Evolutionary conservation across 768 basidiomycete species (phyloP).

Genomic region (Astraeus odoratus): DNA sequence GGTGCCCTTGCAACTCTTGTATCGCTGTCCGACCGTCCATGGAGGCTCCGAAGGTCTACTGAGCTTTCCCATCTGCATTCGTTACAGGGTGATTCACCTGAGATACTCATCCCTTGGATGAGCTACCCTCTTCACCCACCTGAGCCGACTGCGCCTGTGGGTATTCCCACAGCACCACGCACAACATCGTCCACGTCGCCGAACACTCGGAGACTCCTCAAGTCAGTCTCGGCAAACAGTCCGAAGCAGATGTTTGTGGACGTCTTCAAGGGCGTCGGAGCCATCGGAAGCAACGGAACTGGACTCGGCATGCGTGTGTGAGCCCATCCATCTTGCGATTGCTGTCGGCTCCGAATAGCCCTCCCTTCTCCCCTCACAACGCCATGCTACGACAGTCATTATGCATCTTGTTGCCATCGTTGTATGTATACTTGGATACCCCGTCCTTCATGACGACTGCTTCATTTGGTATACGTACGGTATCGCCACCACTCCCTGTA

Average conservation of each 20-base stretch:
- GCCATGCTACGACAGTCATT: too few relatives aligned
- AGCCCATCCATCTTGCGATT: neutral
- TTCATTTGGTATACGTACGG: too few relatives aligned
- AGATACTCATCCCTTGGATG: neutral
- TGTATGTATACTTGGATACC: too few relatives aligned
- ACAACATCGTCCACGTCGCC: slow-evolving; percentile 2
- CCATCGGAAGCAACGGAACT: slow-evolving; percentile 18
- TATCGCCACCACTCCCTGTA: too few relatives aligned
- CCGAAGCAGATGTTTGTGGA: slow-evolving; percentile 27
- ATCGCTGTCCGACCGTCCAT: slow-evolving; percentile 18
- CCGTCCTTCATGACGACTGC: too few relatives aligned
- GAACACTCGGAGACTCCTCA: slow-evolving; percentile 8
- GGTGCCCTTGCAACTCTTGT: slow-evolving; percentile 15
- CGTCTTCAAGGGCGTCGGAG: slow-evolving; percentile 38
- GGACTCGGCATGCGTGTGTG: slow-evolving; percentile 2
- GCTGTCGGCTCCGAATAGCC: neutral
- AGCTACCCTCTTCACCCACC: neutral
- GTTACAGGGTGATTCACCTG: neutral
- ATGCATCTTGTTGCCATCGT: too few relatives aligned
- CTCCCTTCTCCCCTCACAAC: too few relatives aligned
- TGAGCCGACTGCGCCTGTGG: neutral
- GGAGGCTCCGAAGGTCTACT: slow-evolving; percentile 5
- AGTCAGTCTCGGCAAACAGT: slow-evolving; percentile 8
- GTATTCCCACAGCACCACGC: neutral
- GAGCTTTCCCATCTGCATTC: slow-evolving; percentile 1